These are phyloP conservation scores for Ramularia endophylla DNA, from an alignment of 2,329 filamentous ascomycete species.

Conservation along the genomic window DNA sequence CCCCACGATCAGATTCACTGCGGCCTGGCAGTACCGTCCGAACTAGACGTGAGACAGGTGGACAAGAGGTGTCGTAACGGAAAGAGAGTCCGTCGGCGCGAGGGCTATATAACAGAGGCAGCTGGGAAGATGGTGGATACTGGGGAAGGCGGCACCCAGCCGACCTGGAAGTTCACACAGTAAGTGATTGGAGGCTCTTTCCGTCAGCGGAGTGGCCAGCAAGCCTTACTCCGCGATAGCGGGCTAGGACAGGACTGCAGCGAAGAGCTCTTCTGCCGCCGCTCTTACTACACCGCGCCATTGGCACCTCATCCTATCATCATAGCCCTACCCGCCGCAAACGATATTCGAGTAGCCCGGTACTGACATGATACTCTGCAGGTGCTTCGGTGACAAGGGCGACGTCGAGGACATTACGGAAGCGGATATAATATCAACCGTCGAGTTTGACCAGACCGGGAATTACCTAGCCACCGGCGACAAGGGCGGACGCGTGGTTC, in stretches of 20 bases:
- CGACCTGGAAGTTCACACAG: conserved; percentile 99
- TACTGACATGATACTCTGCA: conserved; percentile 35
- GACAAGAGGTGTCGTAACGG: neutral
- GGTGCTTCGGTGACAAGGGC: conserved; percentile 99
- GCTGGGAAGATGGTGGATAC: conserved; percentile 82
- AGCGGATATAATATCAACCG: conserved; percentile 88
- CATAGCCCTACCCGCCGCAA: no score
- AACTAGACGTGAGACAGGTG: no score
- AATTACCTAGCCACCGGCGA: conserved; percentile 89
- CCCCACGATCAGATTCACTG: no score
- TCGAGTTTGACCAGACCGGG: conserved; percentile 84
- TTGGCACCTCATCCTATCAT: no score
- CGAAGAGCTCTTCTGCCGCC: no score
- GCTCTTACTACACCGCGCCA: no score
- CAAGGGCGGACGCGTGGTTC: conserved; percentile 77
- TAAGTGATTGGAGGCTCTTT: no score
- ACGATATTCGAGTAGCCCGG: no score
- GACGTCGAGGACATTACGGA: conserved; percentile 99
- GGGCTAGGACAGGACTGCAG: no score
- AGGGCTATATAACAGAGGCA: neutral
- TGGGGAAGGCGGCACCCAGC: conserved; percentile 69
- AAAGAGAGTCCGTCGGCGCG: neutral
- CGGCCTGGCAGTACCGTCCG: no score
- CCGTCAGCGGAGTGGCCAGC: no score
- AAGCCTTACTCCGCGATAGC: no score